Base-by-base conservation (phyloP, 495 filamentous ascomycete genomes). In the Schizothecium vesticola region DNA sequence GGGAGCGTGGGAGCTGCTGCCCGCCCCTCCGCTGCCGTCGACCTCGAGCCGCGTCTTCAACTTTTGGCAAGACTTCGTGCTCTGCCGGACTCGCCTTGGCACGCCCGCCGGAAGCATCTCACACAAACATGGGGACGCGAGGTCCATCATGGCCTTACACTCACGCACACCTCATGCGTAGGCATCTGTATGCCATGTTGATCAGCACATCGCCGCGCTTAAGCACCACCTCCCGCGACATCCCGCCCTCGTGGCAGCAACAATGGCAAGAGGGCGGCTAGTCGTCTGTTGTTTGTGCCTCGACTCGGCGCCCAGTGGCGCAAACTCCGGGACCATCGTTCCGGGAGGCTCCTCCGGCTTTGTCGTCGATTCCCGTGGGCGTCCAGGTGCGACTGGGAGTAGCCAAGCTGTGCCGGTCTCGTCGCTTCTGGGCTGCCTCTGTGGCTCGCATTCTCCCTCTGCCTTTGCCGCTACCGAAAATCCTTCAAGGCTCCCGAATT, bases 1-100 rank as follows among this genome's bases (percentile, higher is more conserved):
- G 31, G 31, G 12, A 13, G 12, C 12, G 11, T n/a, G n/a, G n/a
- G n/a, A n/a, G n/a, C n/a, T n/a, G n/a, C n/a, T n/a, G n/a, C n/a
- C 26, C 26, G 26, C 26, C 26, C 26, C 26, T n/a, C 43, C 6
- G 6, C 31, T 12, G 6, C 26, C 26, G 26, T 11, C 10, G 31
- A 10, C 33, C 13, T n/a, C 43, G 43, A 51, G 19, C 43, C 43
- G 43, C 43, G 43, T n/a, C 43, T 51, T n/a, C 19, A n/a, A 33
- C 28, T 29, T n/a, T n/a, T n/a, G n/a, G n/a, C n/a, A n/a, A n/a
- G 26, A 28, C 26, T 28, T 21, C 10, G 51, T 56, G n/a, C 57
- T 59, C 58, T 59, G 58, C 58, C 58, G 58, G 24, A 6, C 58
- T 51, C 19, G 43, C 43, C 62, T 55, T 64, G 62, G 43, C 62